Evolutionary conservation across 2,329 filamentous ascomycete species (phyloP).

Genomic region (Trichoderma sp.): DNA sequence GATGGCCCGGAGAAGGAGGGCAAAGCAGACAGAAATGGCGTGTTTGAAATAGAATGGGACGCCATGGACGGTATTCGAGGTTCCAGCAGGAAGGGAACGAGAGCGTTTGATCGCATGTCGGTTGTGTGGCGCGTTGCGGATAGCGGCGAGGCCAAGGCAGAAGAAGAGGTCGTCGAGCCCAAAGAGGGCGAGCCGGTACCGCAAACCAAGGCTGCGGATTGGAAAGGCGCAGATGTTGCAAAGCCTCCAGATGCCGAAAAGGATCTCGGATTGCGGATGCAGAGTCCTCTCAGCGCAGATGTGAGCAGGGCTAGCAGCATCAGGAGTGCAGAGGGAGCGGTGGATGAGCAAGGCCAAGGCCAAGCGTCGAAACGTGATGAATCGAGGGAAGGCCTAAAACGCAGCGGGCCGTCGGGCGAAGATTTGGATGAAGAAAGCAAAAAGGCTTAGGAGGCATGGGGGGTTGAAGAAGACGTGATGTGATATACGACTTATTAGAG

Average conservation of each 20-base stretch:
- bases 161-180: conserved; percentile 59
- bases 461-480: neutral
- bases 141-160: conserved; percentile 30
- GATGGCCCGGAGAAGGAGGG: conserved; percentile 69
- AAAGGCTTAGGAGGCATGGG: neutral
- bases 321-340: conserved; percentile 40
- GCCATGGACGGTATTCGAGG: conserved; percentile 94
- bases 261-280: conserved; percentile 67
- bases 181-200: conserved; percentile 66
- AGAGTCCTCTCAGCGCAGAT: conserved; percentile 64
- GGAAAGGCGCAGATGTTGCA: conserved; percentile 62
- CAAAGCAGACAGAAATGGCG: conserved; percentile 64
- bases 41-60: conserved; percentile 62
- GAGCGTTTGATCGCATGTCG: conserved; percentile 77
- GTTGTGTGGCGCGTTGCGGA: conserved; percentile 73
- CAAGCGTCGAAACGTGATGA: conserved; percentile 26
- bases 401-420: conserved; percentile 42
- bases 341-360: conserved; percentile 20
- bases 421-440: conserved; percentile 27
- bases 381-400: conserved; percentile 39
- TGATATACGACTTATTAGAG: neutral
- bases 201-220: conserved; percentile 71
- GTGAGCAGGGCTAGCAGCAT: conserved; percentile 75
- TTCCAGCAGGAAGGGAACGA: conserved; percentile 75
- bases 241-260: conserved; percentile 54